These are phyloP conservation scores for Pyrenopolyporus hunteri DNA, from an alignment of 495 filamentous ascomycete species.

Conservation along the genomic window DNA sequence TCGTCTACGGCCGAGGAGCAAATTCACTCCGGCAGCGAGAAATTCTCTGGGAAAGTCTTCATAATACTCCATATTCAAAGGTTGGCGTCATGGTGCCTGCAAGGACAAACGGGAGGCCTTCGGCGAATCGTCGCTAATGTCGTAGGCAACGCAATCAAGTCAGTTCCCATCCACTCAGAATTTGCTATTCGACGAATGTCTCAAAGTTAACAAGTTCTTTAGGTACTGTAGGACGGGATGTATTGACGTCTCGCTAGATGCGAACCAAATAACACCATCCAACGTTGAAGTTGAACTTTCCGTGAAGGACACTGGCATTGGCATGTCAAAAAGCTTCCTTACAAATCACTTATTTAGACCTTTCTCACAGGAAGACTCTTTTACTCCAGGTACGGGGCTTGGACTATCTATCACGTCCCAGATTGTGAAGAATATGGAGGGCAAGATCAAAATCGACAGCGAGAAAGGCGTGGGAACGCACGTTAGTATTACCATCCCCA, in stretches of 20 bases:
- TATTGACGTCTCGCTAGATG: conserved; percentile 64
- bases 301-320: conserved; percentile 69
- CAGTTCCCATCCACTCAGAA: too few species aligned
- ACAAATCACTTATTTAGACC: conserved; percentile 69
- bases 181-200: too few species aligned
- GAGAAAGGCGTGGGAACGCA: conserved; percentile 35
- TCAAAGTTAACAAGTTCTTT: too few species aligned
- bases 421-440: conserved; percentile 64
- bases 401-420: conserved; percentile 73
- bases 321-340: conserved; percentile 74
- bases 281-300: conserved; percentile 50
- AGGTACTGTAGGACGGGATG: conserved; percentile 72
- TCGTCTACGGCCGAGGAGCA: conserved; percentile 22
- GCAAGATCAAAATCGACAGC: conserved; percentile 65
- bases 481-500: conserved; percentile 26
- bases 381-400: conserved; percentile 70
- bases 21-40: conserved; percentile 31
- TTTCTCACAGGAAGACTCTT: conserved; percentile 72
- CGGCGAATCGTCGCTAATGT: conserved; percentile 81
- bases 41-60: conserved; percentile 33
- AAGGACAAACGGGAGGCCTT: conserved; percentile 69
- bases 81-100: conserved; percentile 29
- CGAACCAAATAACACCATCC: conserved; percentile 27
- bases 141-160: conserved; percentile 82
- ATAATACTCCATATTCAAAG: conserved; percentile 33